Percentiles rank a stretch among this genome's conserved stretches.
These are phyloP conservation scores for Hypoxylon lienhwacheense DNA, from an alignment of 495 filamentous ascomycete species.

Conservation along the genomic window DNA sequence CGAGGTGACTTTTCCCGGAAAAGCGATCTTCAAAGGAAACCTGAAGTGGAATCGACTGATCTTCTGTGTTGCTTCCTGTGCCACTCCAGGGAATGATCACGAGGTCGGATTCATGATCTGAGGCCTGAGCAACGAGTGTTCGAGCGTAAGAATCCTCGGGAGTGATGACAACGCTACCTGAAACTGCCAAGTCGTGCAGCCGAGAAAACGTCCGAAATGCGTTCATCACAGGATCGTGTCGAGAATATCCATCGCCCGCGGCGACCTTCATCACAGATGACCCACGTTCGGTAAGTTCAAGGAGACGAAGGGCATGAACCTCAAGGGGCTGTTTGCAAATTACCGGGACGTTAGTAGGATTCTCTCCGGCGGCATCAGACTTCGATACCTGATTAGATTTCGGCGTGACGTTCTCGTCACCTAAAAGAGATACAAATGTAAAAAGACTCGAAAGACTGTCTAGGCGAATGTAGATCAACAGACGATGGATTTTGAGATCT, in stretches of 20 bases:
- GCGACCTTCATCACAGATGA: slow-evolving; percentile 95
- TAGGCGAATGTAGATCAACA: slow-evolving; percentile 69
- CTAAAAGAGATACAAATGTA: slow-evolving; percentile 78
- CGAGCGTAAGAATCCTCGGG: slow-evolving; percentile 79
- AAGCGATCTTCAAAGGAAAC: slow-evolving; percentile 52
- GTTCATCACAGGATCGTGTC: slow-evolving; percentile 86
- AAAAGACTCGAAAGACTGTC: slow-evolving; percentile 88
- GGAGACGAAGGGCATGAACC: slow-evolving; percentile 81
- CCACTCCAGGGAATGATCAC: slow-evolving; percentile 92
- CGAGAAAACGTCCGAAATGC: slow-evolving; percentile 87
- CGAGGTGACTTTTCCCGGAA: slow-evolving; percentile 57
- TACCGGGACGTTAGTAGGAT: slow-evolving; percentile 19
- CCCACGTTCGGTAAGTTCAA: slow-evolving; percentile 89
- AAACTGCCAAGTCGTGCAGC: slow-evolving; percentile 80
- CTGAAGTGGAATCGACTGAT: slow-evolving; percentile 47
- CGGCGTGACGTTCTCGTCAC: slow-evolving; percentile 47
- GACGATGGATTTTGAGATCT: slow-evolving; percentile 49
- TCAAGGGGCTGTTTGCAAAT: slow-evolving; percentile 60
- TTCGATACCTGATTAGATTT: slow-evolving; percentile 31
- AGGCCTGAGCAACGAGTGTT: slow-evolving; percentile 66
- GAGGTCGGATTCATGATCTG: slow-evolving; percentile 72
- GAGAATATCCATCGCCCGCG: slow-evolving; percentile 73
- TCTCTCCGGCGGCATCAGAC: slow-evolving; percentile 30
- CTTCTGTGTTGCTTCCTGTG: slow-evolving; percentile 70
- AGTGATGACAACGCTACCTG: slow-evolving; percentile 74